Evolutionary conservation across 2,329 filamentous ascomycete genomes (phyloP), one percentile per base, ranked within the genome.

Genomic region (Pseudodiploospora longispora): DNA sequence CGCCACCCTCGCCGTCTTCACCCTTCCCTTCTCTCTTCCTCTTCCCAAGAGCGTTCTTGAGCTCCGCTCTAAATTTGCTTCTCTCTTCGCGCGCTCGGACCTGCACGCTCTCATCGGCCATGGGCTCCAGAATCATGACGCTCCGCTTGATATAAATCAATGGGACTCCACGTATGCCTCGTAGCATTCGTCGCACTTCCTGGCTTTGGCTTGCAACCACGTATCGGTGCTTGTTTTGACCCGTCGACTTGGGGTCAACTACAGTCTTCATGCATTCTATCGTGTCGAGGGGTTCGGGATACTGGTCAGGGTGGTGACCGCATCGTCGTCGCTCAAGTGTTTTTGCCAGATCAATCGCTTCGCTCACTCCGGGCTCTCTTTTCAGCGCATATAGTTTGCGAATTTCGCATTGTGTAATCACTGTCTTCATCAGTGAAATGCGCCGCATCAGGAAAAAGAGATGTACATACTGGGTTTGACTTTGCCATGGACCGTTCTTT

Each of bases 401-500:
- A 61, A 90, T 89, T 46, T 79, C 84, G 67, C 85, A 89, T 67
- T 87, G 84, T 19, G 85, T 87, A 51, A 90, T 86, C 78, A 89
- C 79, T 83, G 47, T 28, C 27, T 4, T 10, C 6, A 51, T 66
- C 33, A 62, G 57, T 33, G 40, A 30, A 33, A n/a, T 19, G 19
- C 19, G 36, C 27, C 29, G 30, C 41, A 38, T 38, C 28, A 10
- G 4, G 36, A 45, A n/a, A 43, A 34, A 2, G 42, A 41, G 30
- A 40, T 27, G 28, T 43, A 70, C 78, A 44, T 71, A 87, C 81
- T 83, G 40, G 87, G 84, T 67, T 93, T 95, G 55, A 89, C 82
- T 62, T 87, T 78, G 49, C 87, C 90, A 59, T 94, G 87, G 4
- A 95, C 72, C n/a, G 88, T 93, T 47, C 85, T 77, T 59, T 90